Evolutionary conservation across 2,329 filamentous ascomycete genomes (phyloP).

Genomic region (Colletotrichum neosansevieriae): DNA sequence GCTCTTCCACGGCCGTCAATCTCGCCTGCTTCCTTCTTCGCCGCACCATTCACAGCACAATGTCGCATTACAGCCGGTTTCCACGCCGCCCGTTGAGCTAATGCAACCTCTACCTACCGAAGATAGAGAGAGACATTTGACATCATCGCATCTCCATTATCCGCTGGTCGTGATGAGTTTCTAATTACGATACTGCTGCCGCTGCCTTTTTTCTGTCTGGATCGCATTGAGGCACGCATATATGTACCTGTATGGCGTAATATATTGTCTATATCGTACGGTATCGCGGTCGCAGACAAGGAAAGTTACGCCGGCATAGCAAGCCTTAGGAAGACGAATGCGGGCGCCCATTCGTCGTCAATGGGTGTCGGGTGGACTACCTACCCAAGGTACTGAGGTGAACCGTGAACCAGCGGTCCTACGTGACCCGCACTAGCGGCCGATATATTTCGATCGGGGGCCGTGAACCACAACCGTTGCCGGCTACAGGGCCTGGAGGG

Average conservation of each 20-base stretch:
- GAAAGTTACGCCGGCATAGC: background rate
- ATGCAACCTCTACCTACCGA: background rate
- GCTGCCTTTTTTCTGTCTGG: background rate
- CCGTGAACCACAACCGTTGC: constrained; percentile 20
- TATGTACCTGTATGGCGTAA: background rate
- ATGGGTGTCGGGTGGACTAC: constrained; percentile 6
- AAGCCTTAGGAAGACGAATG: background rate
- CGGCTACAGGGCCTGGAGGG: background rate
- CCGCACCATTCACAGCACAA: background rate
- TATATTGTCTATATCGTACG: too few relatives aligned
- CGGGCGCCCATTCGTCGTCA: background rate
- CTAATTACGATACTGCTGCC: background rate
- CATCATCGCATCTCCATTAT: background rate
- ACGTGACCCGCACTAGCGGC: constrained; percentile 25
- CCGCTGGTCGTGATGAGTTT: background rate
- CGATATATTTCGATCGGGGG: constrained; percentile 32
- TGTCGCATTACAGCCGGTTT: background rate
- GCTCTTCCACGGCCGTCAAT: too few relatives aligned
- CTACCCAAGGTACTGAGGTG: background rate
- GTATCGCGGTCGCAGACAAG: too few relatives aligned
- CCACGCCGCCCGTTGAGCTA: background rate
- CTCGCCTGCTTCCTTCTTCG: background rate
- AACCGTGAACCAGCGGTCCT: constrained; percentile 6
- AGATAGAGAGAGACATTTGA: background rate
- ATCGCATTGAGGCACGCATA: background rate